phyloP scores from a whole-genome alignment of 345 rosid species.

The Leavenworthia alabamica region DNA sequence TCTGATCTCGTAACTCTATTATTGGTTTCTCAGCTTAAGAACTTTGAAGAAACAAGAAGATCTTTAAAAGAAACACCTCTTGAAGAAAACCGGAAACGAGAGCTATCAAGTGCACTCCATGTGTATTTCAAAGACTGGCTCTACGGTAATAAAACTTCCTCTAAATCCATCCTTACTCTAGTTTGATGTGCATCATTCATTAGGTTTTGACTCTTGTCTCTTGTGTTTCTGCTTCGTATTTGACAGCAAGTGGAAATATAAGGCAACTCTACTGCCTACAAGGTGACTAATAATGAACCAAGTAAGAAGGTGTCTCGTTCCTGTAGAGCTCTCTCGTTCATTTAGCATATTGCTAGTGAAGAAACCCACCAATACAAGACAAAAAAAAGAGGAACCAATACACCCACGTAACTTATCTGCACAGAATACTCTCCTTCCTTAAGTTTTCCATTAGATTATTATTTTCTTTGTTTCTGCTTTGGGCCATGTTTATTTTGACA shows the following conservation, averaged over 20 bases:
- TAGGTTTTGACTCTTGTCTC: constrained; percentile 4
- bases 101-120: constrained; percentile 82
- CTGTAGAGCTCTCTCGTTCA: constrained; percentile 22
- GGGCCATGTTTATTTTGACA: constrained; percentile 16
- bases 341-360: constrained; percentile 29
- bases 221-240: background rate
- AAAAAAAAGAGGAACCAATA: constrained; percentile 8
- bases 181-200: background rate
- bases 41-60: constrained; percentile 67
- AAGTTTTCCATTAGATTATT: constrained; percentile 26
- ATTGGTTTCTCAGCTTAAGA: constrained; percentile 51
- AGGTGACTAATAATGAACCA: constrained; percentile 51
- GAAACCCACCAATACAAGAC: background rate
- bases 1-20: background rate
- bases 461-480: background rate
- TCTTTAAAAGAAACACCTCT: constrained; percentile 64
- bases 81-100: constrained; percentile 84
- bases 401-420: constrained; percentile 32
- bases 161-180: background rate
- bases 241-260: constrained; percentile 88
- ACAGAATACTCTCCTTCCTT: constrained; percentile 18
- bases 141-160: constrained; percentile 53
- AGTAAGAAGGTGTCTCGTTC: constrained; percentile 16
- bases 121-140: constrained; percentile 95
- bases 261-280: constrained; percentile 99